Conservation (phyloP, 495 filamentous ascomycete genomes). For the Articulospora tetracladia region DNA sequence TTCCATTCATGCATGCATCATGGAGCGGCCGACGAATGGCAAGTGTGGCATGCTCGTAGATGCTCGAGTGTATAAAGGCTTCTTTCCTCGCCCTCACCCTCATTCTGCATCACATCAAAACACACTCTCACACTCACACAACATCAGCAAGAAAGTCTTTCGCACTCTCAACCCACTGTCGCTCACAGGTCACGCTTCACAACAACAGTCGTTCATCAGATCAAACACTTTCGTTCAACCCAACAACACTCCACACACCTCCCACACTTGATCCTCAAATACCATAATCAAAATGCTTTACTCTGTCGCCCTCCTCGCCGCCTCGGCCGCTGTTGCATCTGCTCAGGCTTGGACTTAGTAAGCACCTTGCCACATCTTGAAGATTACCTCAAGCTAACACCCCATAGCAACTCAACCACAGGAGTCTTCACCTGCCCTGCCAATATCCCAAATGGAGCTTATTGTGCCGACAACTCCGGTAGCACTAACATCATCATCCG, state of each 20-base stretch:
- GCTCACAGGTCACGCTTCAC: not conserved
- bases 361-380: not conserved
- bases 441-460: conserved; percentile 17
- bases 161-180: not conserved
- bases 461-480: conserved; percentile 18
- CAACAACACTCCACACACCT: not conserved
- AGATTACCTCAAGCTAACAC: not conserved
- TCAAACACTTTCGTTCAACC: not conserved
- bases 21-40: too few species aligned
- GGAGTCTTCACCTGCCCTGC: conserved; percentile 24
- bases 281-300: conserved; percentile 28
- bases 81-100: not conserved
- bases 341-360: conserved; percentile 13
- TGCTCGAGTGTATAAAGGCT: not conserved
- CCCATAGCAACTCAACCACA: conserved; percentile 3
- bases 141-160: too few species aligned
- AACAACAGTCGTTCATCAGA: not conserved
- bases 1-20: too few species aligned
- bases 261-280: not conserved
- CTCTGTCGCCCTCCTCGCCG: conserved; percentile 20
- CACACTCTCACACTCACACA: not conserved
- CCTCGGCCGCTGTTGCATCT: conserved; percentile 24
- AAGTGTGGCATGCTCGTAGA: too few species aligned
- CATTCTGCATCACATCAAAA: not conserved
- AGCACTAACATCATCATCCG: conserved; percentile 28